Percentiles rank a stretch among this genome's conserved stretches.
Conservation (phyloP, 495 filamentous ascomycete species). For the Neurospora sp. region DNA sequence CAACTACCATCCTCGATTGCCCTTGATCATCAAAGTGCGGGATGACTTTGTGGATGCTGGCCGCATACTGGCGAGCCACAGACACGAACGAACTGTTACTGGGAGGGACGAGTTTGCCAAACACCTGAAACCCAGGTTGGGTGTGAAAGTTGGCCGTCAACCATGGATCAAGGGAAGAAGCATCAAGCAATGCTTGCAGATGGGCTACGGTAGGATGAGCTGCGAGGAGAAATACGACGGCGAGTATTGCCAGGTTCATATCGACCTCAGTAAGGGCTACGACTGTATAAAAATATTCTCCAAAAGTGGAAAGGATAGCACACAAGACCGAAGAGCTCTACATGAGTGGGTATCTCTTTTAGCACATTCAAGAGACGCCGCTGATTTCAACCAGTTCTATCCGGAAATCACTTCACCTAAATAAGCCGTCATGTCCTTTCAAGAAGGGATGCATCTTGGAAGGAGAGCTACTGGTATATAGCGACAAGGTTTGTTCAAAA, state of each 20-base stretch:
- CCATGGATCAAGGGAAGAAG: slow-evolving; percentile 65
- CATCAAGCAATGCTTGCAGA: slow-evolving; percentile 62
- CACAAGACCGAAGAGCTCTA: slow-evolving; percentile 52
- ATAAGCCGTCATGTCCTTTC: slow-evolving; percentile 44
- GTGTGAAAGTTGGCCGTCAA: slow-evolving; percentile 66
- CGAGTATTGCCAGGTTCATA: slow-evolving; percentile 81
- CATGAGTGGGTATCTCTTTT: slow-evolving; percentile 35
- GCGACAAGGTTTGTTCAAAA: slow-evolving; percentile 37
- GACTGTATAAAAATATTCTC: slow-evolving; percentile 70
- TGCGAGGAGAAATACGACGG: slow-evolving; percentile 81
- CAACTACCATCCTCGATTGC: slow-evolving; percentile 47
- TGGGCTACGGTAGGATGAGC: slow-evolving; percentile 53
- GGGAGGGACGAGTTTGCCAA: slow-evolving; percentile 10
- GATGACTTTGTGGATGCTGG: slow-evolving; percentile 35
- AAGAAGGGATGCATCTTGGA: slow-evolving; percentile 62
- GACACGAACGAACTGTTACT: slow-evolving; percentile 11
- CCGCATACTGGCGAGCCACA: slow-evolving; percentile 17
- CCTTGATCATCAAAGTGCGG: slow-evolving; percentile 57
- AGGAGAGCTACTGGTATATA: slow-evolving; percentile 73
- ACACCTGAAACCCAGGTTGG: slow-evolving; percentile 50
- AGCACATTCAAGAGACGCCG: background rate
- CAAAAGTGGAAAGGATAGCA: slow-evolving; percentile 86
- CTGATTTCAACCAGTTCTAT: slow-evolving; percentile 29
- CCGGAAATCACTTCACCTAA: slow-evolving; percentile 48
- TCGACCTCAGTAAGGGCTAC: slow-evolving; percentile 49